Evolutionary conservation across 2,329 filamentous ascomycete species (phyloP).

Genomic region (Hyphodiscus sp.): DNA sequence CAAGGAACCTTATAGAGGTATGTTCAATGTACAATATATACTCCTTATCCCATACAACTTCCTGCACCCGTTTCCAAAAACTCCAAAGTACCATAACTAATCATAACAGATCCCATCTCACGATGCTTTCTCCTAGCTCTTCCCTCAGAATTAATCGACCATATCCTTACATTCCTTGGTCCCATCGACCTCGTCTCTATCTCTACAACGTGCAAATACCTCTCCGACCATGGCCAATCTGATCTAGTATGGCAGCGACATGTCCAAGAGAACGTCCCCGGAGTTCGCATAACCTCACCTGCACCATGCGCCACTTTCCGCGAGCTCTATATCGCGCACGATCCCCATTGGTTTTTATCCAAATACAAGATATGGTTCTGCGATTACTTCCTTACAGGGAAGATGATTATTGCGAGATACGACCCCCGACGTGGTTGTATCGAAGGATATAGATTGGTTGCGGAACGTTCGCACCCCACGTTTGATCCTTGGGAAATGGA

Average conservation of each 20-base stretch:
- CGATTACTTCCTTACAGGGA: conserved; percentile 66
- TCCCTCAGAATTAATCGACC: conserved; percentile 68
- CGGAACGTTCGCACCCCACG: conserved; percentile 48
- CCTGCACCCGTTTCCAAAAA: neutral
- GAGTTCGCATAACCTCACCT: conserved; percentile 44
- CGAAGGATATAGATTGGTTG: conserved; percentile 71
- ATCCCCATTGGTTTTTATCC: conserved; percentile 80
- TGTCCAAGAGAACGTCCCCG: conserved; percentile 62
- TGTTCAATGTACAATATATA: neutral
- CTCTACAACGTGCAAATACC: conserved; percentile 52
- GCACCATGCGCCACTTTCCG: conserved; percentile 59
- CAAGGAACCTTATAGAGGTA: neutral
- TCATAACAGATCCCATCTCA: neutral
- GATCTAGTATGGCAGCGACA: conserved; percentile 68
- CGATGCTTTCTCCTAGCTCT: conserved; percentile 43
- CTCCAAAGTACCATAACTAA: neutral
- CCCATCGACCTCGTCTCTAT: conserved; percentile 56
- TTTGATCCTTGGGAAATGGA: conserved; percentile 61
- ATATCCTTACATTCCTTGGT: conserved; percentile 61
- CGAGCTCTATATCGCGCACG: conserved; percentile 65
- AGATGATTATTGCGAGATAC: conserved; percentile 70
- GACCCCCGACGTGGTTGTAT: conserved; percentile 68
- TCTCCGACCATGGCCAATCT: conserved; percentile 53
- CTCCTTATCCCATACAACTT: neutral
- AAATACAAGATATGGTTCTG: conserved; percentile 80